Evolutionary conservation across 192 early-diverging fungal genomes (phyloP).

Genomic region (Backusella liffmaniae): DNA sequence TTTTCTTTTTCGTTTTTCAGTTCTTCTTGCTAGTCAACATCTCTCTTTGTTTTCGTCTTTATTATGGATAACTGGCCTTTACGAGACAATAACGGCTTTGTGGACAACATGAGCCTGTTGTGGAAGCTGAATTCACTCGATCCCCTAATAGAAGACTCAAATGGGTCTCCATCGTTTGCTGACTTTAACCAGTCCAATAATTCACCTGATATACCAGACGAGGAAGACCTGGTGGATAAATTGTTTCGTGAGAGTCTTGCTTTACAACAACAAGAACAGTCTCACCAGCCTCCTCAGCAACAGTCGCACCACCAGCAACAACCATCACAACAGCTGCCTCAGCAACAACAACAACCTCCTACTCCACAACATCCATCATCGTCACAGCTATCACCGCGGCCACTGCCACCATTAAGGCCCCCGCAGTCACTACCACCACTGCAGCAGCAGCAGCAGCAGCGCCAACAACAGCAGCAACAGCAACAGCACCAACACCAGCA

Average conservation of each 20-base stretch:
- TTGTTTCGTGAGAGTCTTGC: constrained; percentile 28
- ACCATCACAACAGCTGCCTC: not conserved
- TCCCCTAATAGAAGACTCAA: constrained; percentile 8
- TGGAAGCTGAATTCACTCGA: constrained; percentile 29
- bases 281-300: not conserved
- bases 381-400: not conserved
- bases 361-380: too few species aligned
- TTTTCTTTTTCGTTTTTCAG: not conserved
- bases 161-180: not conserved
- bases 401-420: too few species aligned
- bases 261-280: constrained; percentile 13
- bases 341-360: not conserved
- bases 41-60: not conserved
- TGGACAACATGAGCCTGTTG: constrained; percentile 13
- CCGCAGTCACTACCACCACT: not conserved
- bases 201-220: not conserved
- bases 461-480: too few species aligned
- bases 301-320: not conserved
- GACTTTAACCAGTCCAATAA: constrained; percentile 1
- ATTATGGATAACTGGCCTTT: constrained; percentile 33
- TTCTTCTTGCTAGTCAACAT: not conserved
- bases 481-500: not conserved
- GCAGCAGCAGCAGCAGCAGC: not conserved
- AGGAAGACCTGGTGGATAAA: constrained; percentile 27
- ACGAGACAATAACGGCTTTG: constrained; percentile 19